Base-by-base conservation (phyloP, 2,329 filamentous ascomycete genomes). In the Aspergillus pseudoglaucus region DNA sequence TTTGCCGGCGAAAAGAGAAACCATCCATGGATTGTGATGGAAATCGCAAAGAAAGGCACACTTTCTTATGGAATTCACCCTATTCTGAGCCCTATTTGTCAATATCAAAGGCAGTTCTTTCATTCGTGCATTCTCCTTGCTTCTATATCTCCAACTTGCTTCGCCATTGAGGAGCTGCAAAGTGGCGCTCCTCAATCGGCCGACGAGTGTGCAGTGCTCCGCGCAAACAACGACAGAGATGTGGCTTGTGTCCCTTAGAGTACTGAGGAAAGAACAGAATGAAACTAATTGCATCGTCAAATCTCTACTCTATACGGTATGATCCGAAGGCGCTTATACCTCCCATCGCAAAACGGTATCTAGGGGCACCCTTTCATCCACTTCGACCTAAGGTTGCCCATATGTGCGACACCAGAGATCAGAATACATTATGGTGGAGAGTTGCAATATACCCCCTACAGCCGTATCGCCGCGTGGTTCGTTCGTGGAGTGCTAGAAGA, bases 401-500 rank as follows among this genome's bases (percentile, higher is more conserved):
- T 37, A 58, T 64, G 47, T 71, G 65, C 46, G 54, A 57, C 6
- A 59, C 63, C 47, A 68, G 72, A 39, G 64, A 70, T 37, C 63
- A 60, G 8, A 63, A 70, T 55, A 65, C 63, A 30, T 65, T 82
- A 15, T 77, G 77, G 70, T 78, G 74, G 73, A 61, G 63, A 14
- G 68, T 75, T 5, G 69, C 48, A 45, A 61, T 48, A 52, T 63
- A 45, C 50, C 57, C 51, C 46, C 61, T 58, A 46, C 53, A 53
- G 14, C 17, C 54, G 3, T 42, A n/a, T 37, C 59, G 73, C 47
- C 64, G 65, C 6, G 70, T 73, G 18, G 67, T 81, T n/a, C 67
- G 79, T 17, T 72, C 69, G 10, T 72, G 69, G 62, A 64, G 63
- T 20, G 61, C 62, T 20, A 68, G 73, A 49, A 71, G 74, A 57